Base-by-base conservation (phyloP, 768 basidiomycete genomes). In the Botryobasidium botryosum region DNA sequence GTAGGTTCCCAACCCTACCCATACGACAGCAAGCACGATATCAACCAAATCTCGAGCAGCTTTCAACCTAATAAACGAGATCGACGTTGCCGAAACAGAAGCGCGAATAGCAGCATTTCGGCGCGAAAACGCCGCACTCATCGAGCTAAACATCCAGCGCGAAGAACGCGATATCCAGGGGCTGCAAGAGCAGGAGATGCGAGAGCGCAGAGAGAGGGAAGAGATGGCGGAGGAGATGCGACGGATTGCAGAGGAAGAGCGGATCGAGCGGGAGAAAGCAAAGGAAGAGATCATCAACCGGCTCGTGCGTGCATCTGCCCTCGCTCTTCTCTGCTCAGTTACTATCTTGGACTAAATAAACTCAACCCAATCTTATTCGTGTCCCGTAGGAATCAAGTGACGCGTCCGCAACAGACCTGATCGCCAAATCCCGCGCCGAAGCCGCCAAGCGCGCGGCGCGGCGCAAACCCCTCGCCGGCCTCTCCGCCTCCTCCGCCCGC, bases 1-100 rank as follows among this genome's bases (percentile, higher is more conserved):
- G 78, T 77, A 51, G 57, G 75, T 57, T 45, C 37, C 48, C 66
- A 35, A 41, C 61, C 53, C 15, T 40, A 35, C 35, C 51, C 37
- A 52, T 21, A 25, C 15, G 35, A 50, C 26, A 42, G n/a, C 10
- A 17, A 49, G 38, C 40, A 49, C 18, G 20, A 15, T 43, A 27
- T 33, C 43, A 26, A 23, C 37, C 35, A 29, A 35, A 20, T 4
- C 24, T 40, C 5, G n/a, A 21, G 42, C 53, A 91, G 91, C 86
- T 4, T 96, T 92, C 67, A 96, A 97, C 59, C 76, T 97, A 27
- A 88, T 96, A 45, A 79, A 94, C 51, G 82, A 86, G 24, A 71
- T 91, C 36, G 79, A 94, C 47, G 57, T 87, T 18, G 59, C 71
- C 4, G 68, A 75, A 53, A 96, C 90, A 0, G 90, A 97, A 63